A percentile compares a stretch with the other conserved stretches of the same genome.
Conservation (phyloP, 2,329 filamentous ascomycete genomes). For the Alternaria ventricosa region DNA sequence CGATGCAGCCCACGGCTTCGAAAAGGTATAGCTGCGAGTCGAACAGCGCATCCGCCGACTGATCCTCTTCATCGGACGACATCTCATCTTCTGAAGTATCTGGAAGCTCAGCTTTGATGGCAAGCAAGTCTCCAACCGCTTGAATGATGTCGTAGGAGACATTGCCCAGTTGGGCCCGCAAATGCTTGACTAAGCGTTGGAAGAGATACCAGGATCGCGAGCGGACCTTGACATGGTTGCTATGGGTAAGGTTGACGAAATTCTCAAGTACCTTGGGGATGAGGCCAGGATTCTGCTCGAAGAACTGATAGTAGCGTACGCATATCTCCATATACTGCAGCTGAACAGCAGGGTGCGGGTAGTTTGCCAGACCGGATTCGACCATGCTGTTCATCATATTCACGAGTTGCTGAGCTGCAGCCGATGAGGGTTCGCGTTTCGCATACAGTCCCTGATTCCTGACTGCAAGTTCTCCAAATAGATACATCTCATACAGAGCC, state of each 20-base stretch:
- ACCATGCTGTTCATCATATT: conserved; percentile 97
- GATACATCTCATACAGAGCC: conserved; percentile 91
- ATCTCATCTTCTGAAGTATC: conserved; percentile 83
- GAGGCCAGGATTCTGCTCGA: conserved; percentile 80
- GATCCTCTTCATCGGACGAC: conserved; percentile 91
- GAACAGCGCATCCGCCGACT: conserved; percentile 89
- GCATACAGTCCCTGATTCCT: conserved; percentile 84
- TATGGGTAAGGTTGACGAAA: conserved; percentile 89
- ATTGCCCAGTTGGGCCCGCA: conserved; percentile 83
- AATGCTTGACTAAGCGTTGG: conserved; percentile 86
- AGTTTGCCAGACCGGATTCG: conserved; percentile 86
- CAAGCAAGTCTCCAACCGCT: conserved; percentile 84
- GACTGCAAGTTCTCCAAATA: conserved; percentile 94
- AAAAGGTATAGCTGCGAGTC: conserved; percentile 91
- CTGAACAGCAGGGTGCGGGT: conserved; percentile 88
- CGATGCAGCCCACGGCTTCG: conserved; percentile 91
- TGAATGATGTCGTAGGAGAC: conserved; percentile 91
- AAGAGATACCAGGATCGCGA: conserved; percentile 97
- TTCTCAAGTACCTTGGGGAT: conserved; percentile 89
- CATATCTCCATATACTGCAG: conserved; percentile 99
- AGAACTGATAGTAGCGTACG: conserved; percentile 90
- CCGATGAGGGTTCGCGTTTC: conserved; percentile 81
- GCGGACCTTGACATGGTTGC: conserved; percentile 84
- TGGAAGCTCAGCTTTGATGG: conserved; percentile 88
- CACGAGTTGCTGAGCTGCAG: conserved; percentile 80